These are phyloP conservation scores for Fomes fomentarius DNA, from an alignment of 1,284 basidiomycete species.

Conservation along the genomic window DNA sequence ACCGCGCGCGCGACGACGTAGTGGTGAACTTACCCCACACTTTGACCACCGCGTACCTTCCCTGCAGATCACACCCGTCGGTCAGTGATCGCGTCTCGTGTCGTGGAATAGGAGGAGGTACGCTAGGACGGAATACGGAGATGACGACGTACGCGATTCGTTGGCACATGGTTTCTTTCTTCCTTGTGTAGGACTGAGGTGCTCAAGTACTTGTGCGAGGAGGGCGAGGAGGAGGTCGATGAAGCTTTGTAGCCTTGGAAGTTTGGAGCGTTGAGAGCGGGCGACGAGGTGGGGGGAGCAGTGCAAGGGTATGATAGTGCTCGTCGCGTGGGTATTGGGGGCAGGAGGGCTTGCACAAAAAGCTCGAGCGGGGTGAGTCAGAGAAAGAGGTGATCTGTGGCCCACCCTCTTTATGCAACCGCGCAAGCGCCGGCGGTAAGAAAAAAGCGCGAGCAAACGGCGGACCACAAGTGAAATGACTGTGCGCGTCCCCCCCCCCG, in stretches of 20 bases:
- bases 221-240: neutral
- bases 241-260: no score
- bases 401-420: conserved; percentile 20
- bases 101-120: no score
- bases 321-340: conserved; percentile 2
- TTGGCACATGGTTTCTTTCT: conserved; percentile 36
- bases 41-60: conserved; percentile 72
- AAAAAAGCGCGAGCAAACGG: no score
- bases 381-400: conserved; percentile 16
- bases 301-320: conserved; percentile 2
- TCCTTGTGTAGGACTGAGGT: no score
- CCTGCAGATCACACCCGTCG: conserved; percentile 38
- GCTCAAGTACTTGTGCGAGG: neutral
- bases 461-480: no score
- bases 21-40: conserved; percentile 54
- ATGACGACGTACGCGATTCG: conserved; percentile 39
- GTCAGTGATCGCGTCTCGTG: no score
- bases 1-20: conserved; percentile 3
- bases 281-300: no score
- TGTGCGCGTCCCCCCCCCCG: neutral
- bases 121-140: neutral
- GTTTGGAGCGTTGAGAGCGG: neutral
- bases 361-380: conserved; percentile 25
- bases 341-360: conserved; percentile 1
- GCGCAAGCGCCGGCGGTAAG: conserved; percentile 11